Conservation (phyloP, 2,329 filamentous ascomycete genomes). For the Colletotrichum sansevieriae region DNA sequence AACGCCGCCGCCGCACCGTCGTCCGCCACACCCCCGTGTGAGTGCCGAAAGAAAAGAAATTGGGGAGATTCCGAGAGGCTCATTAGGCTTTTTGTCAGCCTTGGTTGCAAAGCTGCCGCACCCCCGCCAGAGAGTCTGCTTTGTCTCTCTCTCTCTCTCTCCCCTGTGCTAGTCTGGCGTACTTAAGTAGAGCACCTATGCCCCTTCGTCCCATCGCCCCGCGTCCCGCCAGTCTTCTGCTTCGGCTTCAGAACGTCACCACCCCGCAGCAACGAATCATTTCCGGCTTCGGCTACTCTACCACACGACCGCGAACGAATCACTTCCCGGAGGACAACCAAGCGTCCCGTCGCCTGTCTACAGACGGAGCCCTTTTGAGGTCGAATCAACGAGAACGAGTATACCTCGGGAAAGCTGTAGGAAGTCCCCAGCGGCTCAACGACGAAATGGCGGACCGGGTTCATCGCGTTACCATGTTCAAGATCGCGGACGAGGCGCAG, state of each 20-base stretch:
- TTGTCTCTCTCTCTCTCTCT: neutral
- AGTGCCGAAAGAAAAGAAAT: neutral
- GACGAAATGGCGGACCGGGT: conserved; percentile 58
- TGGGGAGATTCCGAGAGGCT: conserved; percentile 11
- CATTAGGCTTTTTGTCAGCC: neutral
- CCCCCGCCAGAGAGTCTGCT: conserved; percentile 9
- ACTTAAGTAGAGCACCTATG: neutral
- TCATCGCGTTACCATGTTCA: conserved; percentile 67
- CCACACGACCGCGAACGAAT: neutral
- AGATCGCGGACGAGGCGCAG: conserved; percentile 59
- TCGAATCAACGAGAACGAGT: neutral
- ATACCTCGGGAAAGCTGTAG: neutral
- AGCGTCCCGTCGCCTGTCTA: neutral
- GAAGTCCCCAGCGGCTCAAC: neutral
- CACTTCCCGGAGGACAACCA: neutral
- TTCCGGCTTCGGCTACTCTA: conserved; percentile 21
- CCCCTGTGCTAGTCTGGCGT: neutral
- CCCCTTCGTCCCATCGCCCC: neutral
- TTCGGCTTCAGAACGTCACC: conserved; percentile 27
- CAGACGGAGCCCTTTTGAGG: neutral
- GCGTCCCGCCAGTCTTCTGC: neutral
- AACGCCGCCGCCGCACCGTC: neutral
- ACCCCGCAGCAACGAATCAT: conserved; percentile 14
- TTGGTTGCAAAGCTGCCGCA: neutral
- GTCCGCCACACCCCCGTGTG: neutral